Evolutionary conservation across 2,329 filamentous ascomycete genomes (phyloP), one percentile per base, ranked within the genome.

Genomic region (Microdochium bolleyi): DNA sequence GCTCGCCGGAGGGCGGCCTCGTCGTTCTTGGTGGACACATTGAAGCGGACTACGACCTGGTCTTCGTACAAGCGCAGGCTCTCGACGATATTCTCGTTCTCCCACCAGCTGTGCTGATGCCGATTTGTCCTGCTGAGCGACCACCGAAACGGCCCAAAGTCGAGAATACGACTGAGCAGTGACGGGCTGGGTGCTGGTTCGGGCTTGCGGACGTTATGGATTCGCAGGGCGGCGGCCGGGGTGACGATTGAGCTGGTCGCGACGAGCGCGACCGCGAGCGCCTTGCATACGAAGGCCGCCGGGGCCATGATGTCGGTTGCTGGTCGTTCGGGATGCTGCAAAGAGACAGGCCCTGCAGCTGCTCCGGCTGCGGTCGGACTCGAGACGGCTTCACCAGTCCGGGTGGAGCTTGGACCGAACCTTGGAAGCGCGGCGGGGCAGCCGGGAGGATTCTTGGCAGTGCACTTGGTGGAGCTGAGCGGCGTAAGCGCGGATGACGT

Each of bases 21-120:
- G 63, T 95, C 88, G 21, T 83, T 77, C 2, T 76, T 69, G 24
- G 80, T 84, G 56, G 79, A 84, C 52, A 96, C 73, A 62, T 87
- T 89, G 77, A 97, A 96, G 38, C 94, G 85, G 57, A 97, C 73
- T 16, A 99, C 90, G n/a, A 96, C 78, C 68, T 96, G 85, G 56
- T 87, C 82, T 56, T 83, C 82, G 66, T 96, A 96, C 57, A 73
- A 72, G 25, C 64, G 70, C 25, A 72, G 66, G 25, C 73, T 57
- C 58, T 65, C 54, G 61, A 58, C 63, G 46, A 59, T 61, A 37
- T 62, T 60, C 24, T 56, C 62, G 53, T 56, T 65, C 49, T 58
- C 54, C 19, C 63, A 50, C 62, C 62, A 64, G 50, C 53, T 54
- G 37, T 54, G 56, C 32, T 59, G 53, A 44, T 56, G 54, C 44